These are phyloP conservation scores for Ananas comosus DNA, from an alignment of 176 grass and related monocot species.

Conservation along the genomic window DNA sequence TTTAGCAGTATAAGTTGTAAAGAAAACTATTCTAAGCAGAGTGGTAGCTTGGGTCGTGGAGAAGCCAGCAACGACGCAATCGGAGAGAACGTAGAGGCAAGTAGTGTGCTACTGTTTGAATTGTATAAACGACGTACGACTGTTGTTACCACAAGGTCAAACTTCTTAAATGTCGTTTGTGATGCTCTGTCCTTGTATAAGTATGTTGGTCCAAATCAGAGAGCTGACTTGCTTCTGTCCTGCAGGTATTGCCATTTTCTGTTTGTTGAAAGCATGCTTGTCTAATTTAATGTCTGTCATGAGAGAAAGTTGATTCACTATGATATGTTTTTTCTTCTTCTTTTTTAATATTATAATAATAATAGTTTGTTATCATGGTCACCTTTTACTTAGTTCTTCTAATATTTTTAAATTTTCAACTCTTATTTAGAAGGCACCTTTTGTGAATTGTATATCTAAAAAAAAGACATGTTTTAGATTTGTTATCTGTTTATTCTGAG, in stretches of 20 bases:
- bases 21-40: constrained; percentile 9
- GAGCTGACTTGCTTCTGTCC: constrained; percentile 53
- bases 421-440: constrained; percentile 1
- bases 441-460: no score
- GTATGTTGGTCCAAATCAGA: constrained; percentile 74
- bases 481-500: no score
- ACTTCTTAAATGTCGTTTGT: constrained; percentile 60
- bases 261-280: background rate
- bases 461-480: no score
- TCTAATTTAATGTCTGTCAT: background rate
- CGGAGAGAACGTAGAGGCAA: constrained; percentile 5
- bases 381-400: background rate
- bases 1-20: background rate
- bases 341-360: background rate
- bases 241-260: constrained; percentile 39
- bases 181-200: constrained; percentile 75
- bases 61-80: background rate
- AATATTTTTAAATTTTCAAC: background rate
- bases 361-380: background rate
- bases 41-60: background rate
- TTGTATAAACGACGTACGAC: constrained; percentile 79
- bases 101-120: constrained; percentile 35
- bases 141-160: constrained; percentile 43
- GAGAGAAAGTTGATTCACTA: background rate
- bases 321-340: background rate